Evolutionary conservation across 495 filamentous ascomycete species (phyloP), one percentile per base, ranked within the genome.

Genomic region (Annulohypoxylon moriforme): DNA sequence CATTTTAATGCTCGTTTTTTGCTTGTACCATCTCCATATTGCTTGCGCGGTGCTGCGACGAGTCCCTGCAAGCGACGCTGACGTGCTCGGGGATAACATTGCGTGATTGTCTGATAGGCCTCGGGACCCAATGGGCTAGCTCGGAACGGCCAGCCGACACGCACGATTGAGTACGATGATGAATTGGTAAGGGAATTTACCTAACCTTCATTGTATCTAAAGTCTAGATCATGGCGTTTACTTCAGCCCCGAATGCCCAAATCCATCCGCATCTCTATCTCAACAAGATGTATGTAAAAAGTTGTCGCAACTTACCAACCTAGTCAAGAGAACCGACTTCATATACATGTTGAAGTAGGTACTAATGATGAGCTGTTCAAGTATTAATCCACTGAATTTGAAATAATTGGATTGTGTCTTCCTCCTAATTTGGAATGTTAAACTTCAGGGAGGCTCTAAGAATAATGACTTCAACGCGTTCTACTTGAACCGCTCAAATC

Each of bases 401-500:
- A n/a, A n/a, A n/a, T n/a, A n/a, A n/a, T n/a, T n/a, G n/a, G n/a
- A n/a, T n/a, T n/a, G n/a, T n/a, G n/a, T n/a, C n/a, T n/a, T n/a
- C n/a, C n/a, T n/a, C n/a, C n/a, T n/a, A n/a, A n/a, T n/a, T n/a
- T n/a, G n/a, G n/a, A n/a, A n/a, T n/a, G n/a, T n/a, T n/a, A n/a
- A n/a, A n/a, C n/a, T n/a, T n/a, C n/a, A n/a, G n/a, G n/a, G n/a
- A n/a, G n/a, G n/a, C n/a, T n/a, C n/a, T n/a, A n/a, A n/a, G n/a
- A n/a, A n/a, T n/a, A n/a, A n/a, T n/a, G n/a, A n/a, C n/a, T 44
- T 4, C 4, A 20, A 8, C 40, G 8, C 16, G 5, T 1, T 34
- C 55, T 67, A 75, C n/a, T 40, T 53, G 1, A 76, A 63, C 49
- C 49, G 62, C 55, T 74, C 76, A 62, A 85, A 82, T 2, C 68